Evolutionary conservation across 805 yeast species (phyloP).

Genomic region (Candida orba): DNA sequence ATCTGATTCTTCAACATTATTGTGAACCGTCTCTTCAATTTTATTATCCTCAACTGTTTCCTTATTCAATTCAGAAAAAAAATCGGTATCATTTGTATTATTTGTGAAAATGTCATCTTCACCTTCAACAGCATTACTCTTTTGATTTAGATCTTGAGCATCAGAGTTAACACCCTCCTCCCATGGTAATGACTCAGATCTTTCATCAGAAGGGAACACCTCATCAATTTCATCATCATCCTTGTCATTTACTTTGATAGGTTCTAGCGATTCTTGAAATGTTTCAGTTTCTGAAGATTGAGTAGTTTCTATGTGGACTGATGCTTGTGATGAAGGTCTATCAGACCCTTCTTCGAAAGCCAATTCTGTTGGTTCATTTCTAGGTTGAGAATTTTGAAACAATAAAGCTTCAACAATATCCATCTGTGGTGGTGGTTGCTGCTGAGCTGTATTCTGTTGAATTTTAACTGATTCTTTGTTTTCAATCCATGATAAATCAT

Average conservation of each 20-base stretch:
- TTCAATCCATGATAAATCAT: constrained; percentile 1
- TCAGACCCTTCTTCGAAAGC: not conserved
- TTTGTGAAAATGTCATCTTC: not conserved
- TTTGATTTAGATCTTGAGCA: too few relatives aligned
- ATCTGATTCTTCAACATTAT: too few relatives aligned
- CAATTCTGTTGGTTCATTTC: not conserved
- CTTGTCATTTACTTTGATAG: not conserved
- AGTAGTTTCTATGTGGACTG: not conserved
- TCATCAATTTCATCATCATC: not conserved
- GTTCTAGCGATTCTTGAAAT: not conserved
- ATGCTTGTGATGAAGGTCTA: not conserved
- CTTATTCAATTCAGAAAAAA: not conserved
- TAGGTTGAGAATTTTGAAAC: not conserved
- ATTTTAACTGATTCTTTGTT: not conserved
- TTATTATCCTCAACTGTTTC: not conserved
- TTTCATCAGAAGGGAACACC: not conserved
- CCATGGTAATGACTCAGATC: constrained; percentile 2
- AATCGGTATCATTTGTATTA: not conserved
- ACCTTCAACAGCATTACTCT: not conserved
- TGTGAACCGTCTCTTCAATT: not conserved
- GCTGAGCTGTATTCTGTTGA: not conserved
- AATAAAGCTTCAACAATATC: not conserved
- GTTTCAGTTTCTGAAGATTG: not conserved
- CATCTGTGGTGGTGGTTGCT: not conserved
- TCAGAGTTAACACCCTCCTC: not conserved